Conservation (phyloP, 768 basidiomycete species). For the Chlorophyllum brunneum region DNA sequence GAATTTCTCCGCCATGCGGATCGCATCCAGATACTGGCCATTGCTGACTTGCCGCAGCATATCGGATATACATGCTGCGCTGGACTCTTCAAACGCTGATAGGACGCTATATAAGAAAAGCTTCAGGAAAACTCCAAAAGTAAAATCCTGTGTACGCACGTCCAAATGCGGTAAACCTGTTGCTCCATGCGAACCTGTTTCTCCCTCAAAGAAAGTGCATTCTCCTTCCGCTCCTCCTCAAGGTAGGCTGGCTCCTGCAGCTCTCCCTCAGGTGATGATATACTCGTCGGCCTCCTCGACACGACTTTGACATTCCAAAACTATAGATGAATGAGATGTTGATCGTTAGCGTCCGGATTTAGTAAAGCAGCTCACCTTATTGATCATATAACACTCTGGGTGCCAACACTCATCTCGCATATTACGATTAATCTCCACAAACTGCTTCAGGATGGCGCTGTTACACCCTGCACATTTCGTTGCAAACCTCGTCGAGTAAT, state of each 20-base stretch:
- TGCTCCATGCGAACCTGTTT: constrained; percentile 95
- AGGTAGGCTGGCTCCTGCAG: constrained; percentile 51
- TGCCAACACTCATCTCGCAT: constrained; percentile 99
- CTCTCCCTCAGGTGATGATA: constrained; percentile 48
- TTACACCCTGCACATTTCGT: constrained; percentile 98
- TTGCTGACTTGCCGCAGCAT: constrained; percentile 98
- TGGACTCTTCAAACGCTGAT: constrained; percentile 98
- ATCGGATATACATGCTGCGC: constrained; percentile 97
- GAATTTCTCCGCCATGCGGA: constrained; percentile 98
- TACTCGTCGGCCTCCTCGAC: constrained; percentile 66
- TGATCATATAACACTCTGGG: constrained; percentile 99
- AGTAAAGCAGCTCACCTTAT: constrained; percentile 64
- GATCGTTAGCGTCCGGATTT: background rate
- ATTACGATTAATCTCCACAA: constrained; percentile 99
- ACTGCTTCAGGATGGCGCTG: constrained; percentile 97
- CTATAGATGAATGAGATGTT: constrained; percentile 33
- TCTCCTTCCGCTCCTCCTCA: constrained; percentile 81
- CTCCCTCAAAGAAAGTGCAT: constrained; percentile 74
- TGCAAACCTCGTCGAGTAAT: constrained; percentile 98
- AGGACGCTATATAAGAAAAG: constrained; percentile 56
- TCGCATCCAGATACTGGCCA: constrained; percentile 93
- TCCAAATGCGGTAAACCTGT: constrained; percentile 98
- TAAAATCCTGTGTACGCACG: constrained; percentile 51
- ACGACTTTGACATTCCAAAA: constrained; percentile 99
- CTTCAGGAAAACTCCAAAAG: constrained; percentile 7